Conservation (phyloP, 2,329 filamentous ascomycete species). For the Colletotrichum sp. region DNA sequence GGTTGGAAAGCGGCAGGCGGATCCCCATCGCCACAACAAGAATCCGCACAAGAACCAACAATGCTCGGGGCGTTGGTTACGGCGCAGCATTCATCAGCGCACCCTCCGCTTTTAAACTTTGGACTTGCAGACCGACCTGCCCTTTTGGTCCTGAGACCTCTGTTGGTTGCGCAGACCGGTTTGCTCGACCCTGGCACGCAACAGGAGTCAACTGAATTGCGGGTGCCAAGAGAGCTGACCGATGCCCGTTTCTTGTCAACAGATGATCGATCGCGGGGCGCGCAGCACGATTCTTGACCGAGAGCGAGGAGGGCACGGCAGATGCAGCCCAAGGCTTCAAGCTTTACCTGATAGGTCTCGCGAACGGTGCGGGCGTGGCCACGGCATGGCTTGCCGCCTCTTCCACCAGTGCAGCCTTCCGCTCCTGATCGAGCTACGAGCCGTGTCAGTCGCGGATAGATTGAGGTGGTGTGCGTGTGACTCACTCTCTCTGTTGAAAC, state of each 20-base stretch:
- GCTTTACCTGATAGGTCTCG: constrained; percentile 43
- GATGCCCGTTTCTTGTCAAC: constrained; percentile 27
- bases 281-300: constrained; percentile 56
- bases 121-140: neutral
- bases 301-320: constrained; percentile 56
- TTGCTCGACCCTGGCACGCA: constrained; percentile 1
- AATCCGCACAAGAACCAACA: constrained; percentile 13
- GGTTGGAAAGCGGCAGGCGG: neutral
- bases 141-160: neutral
- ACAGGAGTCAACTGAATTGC: constrained; percentile 29
- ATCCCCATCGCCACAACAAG: neutral
- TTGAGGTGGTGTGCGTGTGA: neutral
- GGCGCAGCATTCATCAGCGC: constrained; percentile 7
- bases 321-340: constrained; percentile 56
- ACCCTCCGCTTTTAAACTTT: neutral
- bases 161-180: neutral
- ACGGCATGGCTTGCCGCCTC: constrained; percentile 37
- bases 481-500: neutral
- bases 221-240: constrained; percentile 22
- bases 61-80: neutral
- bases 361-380: constrained; percentile 38
- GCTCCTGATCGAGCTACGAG: neutral
- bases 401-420: neutral
- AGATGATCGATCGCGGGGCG: constrained; percentile 27
- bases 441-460: neutral